phyloP scores from a whole-genome alignment of 2,329 filamentous ascomycete genomes.

The Colletotrichum falcatum region DNA sequence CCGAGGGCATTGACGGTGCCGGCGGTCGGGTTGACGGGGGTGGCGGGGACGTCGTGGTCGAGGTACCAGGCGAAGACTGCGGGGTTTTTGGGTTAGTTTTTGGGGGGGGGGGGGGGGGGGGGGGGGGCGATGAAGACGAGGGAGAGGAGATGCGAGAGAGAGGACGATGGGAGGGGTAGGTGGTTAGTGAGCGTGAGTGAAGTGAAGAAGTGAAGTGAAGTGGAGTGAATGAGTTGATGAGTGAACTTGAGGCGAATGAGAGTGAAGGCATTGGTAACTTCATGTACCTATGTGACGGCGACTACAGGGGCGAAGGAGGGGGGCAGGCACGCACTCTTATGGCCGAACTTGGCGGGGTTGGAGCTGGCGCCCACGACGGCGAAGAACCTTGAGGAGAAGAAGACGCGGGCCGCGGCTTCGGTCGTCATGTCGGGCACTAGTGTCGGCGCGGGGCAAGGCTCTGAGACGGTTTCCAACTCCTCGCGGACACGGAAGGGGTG shows the following conservation, averaged over 20 bases:
- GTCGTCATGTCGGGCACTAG: slow-evolving; percentile 64
- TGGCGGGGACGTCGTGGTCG: slow-evolving; percentile 78
- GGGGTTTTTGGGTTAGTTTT: slow-evolving; percentile 19
- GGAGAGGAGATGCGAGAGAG: not conserved
- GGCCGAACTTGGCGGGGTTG: slow-evolving; percentile 86
- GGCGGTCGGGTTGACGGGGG: slow-evolving; percentile 83
- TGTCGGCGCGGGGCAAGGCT: slow-evolving; percentile 1
- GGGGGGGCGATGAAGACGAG: not conserved
- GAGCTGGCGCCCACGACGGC: slow-evolving; percentile 92
- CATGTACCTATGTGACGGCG: not conserved
- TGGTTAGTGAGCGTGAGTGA: not conserved
- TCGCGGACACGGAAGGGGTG: not conserved
- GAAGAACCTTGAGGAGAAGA: slow-evolving; percentile 84
- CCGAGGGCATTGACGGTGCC: slow-evolving; percentile 66
- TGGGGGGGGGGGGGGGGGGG: not conserved
- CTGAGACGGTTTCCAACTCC: not conserved
- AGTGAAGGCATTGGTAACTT: not conserved
- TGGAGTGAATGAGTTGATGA: not conserved
- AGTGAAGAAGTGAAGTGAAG: not conserved
- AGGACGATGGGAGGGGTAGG: not conserved
- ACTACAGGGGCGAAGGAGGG: not conserved
- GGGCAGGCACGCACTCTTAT: slow-evolving; percentile 74
- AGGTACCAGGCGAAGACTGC: slow-evolving; percentile 93
- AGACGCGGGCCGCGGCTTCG: slow-evolving; percentile 78
- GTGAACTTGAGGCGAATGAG: slow-evolving; percentile 19